These are phyloP conservation scores for Curvularia sp. DNA, from an alignment of 2,329 filamentous ascomycete genomes.

Conservation along the genomic window DNA sequence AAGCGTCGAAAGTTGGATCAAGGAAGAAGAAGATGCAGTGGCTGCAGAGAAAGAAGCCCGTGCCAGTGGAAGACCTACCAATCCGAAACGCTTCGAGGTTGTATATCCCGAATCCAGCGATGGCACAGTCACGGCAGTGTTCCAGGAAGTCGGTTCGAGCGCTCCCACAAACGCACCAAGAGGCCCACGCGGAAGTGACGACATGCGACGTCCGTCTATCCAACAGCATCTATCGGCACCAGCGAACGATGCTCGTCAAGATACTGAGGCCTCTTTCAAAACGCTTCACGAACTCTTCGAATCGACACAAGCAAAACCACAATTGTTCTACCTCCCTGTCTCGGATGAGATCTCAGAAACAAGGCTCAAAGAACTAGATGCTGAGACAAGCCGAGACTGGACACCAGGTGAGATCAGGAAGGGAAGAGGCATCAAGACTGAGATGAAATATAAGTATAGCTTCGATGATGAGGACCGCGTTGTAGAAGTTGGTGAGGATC, in stretches of 20 bases:
- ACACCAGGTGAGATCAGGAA: constrained; percentile 38
- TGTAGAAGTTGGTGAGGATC: constrained; percentile 52
- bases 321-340: constrained; percentile 72
- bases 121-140: constrained; percentile 36
- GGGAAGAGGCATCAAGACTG: constrained; percentile 39
- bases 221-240: constrained; percentile 11
- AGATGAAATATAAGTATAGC: constrained; percentile 50
- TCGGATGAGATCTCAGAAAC: constrained; percentile 67
- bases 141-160: constrained; percentile 44
- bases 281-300: constrained; percentile 67
- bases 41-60: constrained; percentile 41
- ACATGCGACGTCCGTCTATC: constrained; percentile 12
- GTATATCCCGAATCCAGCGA: constrained; percentile 34
- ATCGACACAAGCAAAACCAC: constrained; percentile 67
- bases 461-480: constrained; percentile 56
- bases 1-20: constrained; percentile 76
- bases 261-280: constrained; percentile 53
- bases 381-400: constrained; percentile 55
- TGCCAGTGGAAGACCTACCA: constrained; percentile 22
- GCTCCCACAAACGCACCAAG: constrained; percentile 35
- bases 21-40: constrained; percentile 49
- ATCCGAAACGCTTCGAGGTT: constrained; percentile 43
- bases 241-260: constrained; percentile 28
- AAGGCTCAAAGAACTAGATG: constrained; percentile 68
- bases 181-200: constrained; percentile 27